Percentiles rank a stretch among this genome's conserved stretches.
These are phyloP conservation scores for Aspergillus sclerotioniger DNA, from an alignment of 495 filamentous ascomycete genomes.

Conservation along the genomic window DNA sequence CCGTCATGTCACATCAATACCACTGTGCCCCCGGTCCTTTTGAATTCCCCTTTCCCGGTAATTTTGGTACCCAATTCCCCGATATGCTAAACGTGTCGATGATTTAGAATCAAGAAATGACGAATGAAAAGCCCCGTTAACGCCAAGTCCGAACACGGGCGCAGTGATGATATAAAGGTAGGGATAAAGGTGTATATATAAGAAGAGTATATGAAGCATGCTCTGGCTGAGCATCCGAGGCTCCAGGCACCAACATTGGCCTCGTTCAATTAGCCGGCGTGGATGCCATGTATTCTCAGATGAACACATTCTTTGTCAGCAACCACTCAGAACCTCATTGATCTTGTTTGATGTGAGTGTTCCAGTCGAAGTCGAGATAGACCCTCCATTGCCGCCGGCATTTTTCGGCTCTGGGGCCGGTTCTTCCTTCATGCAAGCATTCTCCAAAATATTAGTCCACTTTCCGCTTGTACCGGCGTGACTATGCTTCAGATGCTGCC, in stretches of 20 bases:
- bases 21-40: constrained; percentile 1
- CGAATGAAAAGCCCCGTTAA: background rate
- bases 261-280: background rate
- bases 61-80: background rate
- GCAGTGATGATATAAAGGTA: background rate
- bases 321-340: constrained; percentile 33
- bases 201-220: background rate
- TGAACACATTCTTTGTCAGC: constrained; percentile 22
- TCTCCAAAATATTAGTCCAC: constrained; percentile 98
- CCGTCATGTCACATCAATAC: constrained; percentile 17
- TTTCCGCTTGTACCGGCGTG: constrained; percentile 96
- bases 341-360: constrained; percentile 37
- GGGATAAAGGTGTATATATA: background rate
- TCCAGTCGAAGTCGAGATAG: constrained; percentile 16
- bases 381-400: constrained; percentile 7
- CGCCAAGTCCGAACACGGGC: background rate
- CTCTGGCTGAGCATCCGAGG: background rate
- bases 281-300: background rate
- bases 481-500: constrained; percentile 97
- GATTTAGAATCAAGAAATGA: background rate
- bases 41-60: background rate
- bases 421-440: constrained; percentile 96
- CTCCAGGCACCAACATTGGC: background rate
- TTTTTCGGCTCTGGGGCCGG: constrained; percentile 45
- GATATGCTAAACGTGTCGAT: background rate